Base-by-base conservation (phyloP, 257 asterid genomes). In the Fraxinus excelsior region DNA sequence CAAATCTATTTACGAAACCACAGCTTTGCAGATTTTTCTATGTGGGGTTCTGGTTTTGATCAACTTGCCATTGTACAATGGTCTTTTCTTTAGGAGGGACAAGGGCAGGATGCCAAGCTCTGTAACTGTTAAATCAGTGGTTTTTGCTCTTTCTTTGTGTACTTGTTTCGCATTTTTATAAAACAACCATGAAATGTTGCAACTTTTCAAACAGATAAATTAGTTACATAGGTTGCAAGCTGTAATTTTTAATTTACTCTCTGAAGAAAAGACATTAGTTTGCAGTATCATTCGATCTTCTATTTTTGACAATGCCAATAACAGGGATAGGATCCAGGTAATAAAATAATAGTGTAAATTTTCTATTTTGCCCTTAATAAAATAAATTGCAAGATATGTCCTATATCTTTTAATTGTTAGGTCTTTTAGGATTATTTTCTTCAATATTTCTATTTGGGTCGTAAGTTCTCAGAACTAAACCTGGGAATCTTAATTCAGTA, bases 31-130 rank as follows among this genome's bases (percentile, higher is more conserved):
- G 87, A 65, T 83, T 70, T 71, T 82, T 78, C 67, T 87, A 0
- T 88, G 93, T 76, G 93, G 85, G 56, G 80, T 79, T 77, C 21
- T 90, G 74, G 87, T 90, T 73, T 72, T 82, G 74, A 85, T 90
- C 35, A 93, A 93, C 86, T 74, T 87, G 76, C 96, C 98, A 38
- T 32, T 91, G 40, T 91, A 88, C 67, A 69, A 82, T 82, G 98
- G 88, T 8, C 85, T 92, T 42, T 86, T 91, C 79, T 31, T 91
- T 14, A 65, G 97, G 69, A 84, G 67, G 76, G 97, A 93, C 65
- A 74, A 82, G 56, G 98, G 98, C 25, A 87, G 80, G 76, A 73
- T 93, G 70, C 88, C 94, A 12, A 80, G 75, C 73, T 85, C 86
- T 46, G 82, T 83, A 21, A 82, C 90, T 3, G 0, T 83, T 25